Evolutionary conservation across 2,329 filamentous ascomycete species (phyloP), one percentile per base, ranked within the genome.

Genomic region (Aspergillus melleus): DNA sequence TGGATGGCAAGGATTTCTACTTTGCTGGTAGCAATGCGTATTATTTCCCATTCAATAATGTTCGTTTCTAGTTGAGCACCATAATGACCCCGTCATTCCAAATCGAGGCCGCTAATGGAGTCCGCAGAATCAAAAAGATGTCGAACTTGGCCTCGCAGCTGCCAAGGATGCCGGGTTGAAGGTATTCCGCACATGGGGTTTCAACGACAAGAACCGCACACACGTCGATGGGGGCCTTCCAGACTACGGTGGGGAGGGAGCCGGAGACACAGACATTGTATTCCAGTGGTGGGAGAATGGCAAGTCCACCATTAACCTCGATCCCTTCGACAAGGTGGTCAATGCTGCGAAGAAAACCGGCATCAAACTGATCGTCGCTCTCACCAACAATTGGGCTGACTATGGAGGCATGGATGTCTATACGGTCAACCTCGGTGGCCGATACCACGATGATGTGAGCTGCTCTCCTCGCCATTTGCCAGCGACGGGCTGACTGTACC

Each of bases 121-220:
- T 9, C 6, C 26, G 3, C 6, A 63, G 61, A 63, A 63, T 52
- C 55, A 63, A 63, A 58, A 58, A 10, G 61, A 63, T 49, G 61
- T 63, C 32, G 61, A 63, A 36, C 49, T 63, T 12, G 61, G 61
- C 11, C 54, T 63, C 10, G n/a, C 61, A 1, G 61, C 58, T 1
- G 61, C 58, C 4, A 63, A 63, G 22, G 20, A 52, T 3, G 55
- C 60, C 2, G 62, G 62, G 2, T 49, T 64, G 2, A 60, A 58
- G 10, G 58, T 62, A 29, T 62, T 64, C 54, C 62, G 62, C 20
- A 62, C 61, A 14, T 64, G 60, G 62, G 62, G 62, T 0, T 64
- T 64, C 46, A 64, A 64, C 53, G 62, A 64, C n/a, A 58, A 60
- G n/a, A 64, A 62, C 32, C 46, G 46, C 6, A 58, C 49, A 4